A percentile compares a stretch with the other conserved stretches of the same genome.
Conservation (phyloP, 225 moss, liverwort and hornwort species). For the Marchantia polymorpha region DNA sequence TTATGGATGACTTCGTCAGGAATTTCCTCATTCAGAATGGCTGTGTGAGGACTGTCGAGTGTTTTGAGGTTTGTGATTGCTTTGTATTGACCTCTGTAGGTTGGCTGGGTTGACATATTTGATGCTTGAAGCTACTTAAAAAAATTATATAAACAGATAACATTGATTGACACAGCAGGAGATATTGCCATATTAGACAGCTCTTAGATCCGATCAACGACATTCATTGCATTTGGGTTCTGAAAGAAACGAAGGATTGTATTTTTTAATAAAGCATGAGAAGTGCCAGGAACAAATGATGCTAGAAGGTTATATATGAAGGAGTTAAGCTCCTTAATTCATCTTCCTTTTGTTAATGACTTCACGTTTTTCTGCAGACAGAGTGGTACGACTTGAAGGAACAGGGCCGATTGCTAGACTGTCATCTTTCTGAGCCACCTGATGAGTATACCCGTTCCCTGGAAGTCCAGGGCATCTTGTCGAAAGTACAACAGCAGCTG, state of each 20-base stretch:
- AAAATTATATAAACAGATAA: no score
- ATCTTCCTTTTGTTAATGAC: neutral
- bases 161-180: no score
- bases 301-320: neutral
- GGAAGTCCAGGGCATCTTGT: conserved; percentile 72
- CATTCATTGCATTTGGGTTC: no score
- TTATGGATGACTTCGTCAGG: conserved; percentile 85
- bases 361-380: conserved; percentile 33
- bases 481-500: conserved; percentile 77
- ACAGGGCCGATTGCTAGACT: conserved; percentile 72
- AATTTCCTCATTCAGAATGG: conserved; percentile 77
- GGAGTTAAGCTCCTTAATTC: neutral
- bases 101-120: neutral
- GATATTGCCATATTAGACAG: no score
- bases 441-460: conserved; percentile 88
- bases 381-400: conserved; percentile 89
- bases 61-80: conserved; percentile 62
- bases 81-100: neutral
- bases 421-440: conserved; percentile 70
- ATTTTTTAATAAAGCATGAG: no score
- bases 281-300: no score
- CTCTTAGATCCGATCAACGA: no score
- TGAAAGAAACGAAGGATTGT: no score
- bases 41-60: conserved; percentile 74
- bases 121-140: no score